A percentile compares a stretch with the other conserved stretches of the same genome.
These are phyloP conservation scores for Fistulinella cinereoalba DNA, from an alignment of 1,284 basidiomycete species.

Conservation along the genomic window DNA sequence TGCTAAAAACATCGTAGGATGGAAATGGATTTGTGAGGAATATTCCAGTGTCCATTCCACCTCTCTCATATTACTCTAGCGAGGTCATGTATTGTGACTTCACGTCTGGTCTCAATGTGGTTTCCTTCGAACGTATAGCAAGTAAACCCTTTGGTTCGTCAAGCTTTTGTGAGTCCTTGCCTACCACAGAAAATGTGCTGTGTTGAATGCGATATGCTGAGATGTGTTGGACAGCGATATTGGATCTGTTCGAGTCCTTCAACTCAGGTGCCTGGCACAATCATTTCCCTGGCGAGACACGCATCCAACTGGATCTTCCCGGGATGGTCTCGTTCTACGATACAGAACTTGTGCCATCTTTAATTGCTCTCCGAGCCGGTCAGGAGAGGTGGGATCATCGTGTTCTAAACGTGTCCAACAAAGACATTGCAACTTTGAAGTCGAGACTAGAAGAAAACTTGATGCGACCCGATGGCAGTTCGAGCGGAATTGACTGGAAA, in stretches of 20 bases:
- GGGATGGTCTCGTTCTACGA: conserved; percentile 27
- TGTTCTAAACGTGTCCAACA: not conserved
- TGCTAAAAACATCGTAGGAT: conserved; percentile 33
- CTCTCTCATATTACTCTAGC: conserved; percentile 26
- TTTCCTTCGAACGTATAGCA: conserved; percentile 31
- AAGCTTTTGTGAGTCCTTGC: not conserved
- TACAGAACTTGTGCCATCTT: conserved; percentile 15
- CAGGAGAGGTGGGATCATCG: not conserved
- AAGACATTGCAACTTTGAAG: not conserved
- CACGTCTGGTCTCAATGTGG: conserved; percentile 37
- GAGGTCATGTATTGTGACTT: conserved; percentile 55
- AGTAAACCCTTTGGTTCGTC: not conserved
- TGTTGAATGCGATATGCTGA: too few species aligned
- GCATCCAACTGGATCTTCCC: not conserved
- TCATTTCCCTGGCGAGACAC: conserved; percentile 3
- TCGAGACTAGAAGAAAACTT: not conserved
- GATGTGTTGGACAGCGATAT: too few species aligned
- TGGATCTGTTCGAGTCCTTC: not conserved
- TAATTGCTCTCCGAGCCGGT: not conserved
- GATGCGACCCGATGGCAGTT: not conserved
- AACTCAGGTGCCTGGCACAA: conserved; percentile 32
- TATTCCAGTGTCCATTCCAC: not conserved
- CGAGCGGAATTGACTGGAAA: not conserved
- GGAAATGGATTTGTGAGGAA: conserved; percentile 48
- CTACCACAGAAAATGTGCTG: not conserved